Evolutionary conservation across 2,329 filamentous ascomycete genomes (phyloP), one percentile per base, ranked within the genome.

Genomic region (Apiospora sp.): DNA sequence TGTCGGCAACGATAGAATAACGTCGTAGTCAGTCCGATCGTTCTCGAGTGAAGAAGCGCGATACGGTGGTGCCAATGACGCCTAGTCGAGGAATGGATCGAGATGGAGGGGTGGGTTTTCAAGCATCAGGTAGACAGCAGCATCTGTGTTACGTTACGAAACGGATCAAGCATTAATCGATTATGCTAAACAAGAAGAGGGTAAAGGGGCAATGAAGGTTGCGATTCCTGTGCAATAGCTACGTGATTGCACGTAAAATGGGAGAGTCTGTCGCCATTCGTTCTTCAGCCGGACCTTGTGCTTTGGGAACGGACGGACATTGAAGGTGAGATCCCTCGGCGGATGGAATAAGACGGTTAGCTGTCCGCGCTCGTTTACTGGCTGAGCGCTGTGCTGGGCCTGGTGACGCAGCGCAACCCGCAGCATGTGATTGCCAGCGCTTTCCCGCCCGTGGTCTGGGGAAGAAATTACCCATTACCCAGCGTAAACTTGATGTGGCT

Each of bases 1-100:
- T 96, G 76, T 75, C 78, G 75, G 73, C 73, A 16, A 68, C 67
- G 46, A 43, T 30, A 27, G 24, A 12, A 16, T 4, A 14, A 14
- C 67, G 41, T 12, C 10, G 2, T 30, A n/a, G 41, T 19, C 27
- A 34, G 48, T 68, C 41, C 67, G 67, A 10, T 68, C 27, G 67
- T 30, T 68, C 27, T 68, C 19, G 58, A 22, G 58, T 22, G 58
- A n/a, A 13, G 58, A n/a, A 41, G 58, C 12, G 58, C 34, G 12
- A 3, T 41, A 10, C 37, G 34, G 34, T 64, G 22, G 12, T 64
- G 24, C 58, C 34, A n/a, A 41, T 10, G 58, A 64, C 30, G 30
- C 19, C 58, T 41, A 64, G n/a, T 34, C 58, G 58, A 64, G 58
- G 19, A 41, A 37, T 64, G 58, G 19, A 41, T 41, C 34, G 58